These are phyloP conservation scores for Simplicillium aogashimaense DNA, from an alignment of 2,329 filamentous ascomycete genomes.

Conservation along the genomic window DNA sequence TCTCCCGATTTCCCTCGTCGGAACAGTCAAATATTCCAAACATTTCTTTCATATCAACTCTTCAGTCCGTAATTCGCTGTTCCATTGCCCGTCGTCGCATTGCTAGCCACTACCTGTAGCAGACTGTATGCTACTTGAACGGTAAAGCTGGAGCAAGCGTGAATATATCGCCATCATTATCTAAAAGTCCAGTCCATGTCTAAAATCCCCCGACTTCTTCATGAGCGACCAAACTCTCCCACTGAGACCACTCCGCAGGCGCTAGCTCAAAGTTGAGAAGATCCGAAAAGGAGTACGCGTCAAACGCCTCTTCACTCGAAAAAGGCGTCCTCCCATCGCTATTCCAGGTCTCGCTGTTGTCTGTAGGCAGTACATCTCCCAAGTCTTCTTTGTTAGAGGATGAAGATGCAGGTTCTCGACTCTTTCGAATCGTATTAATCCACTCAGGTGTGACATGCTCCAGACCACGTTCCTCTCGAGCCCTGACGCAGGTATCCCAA, in stretches of 20 bases:
- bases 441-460: slow-evolving; percentile 4
- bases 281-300: neutral
- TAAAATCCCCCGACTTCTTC: neutral
- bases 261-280: slow-evolving; percentile 6
- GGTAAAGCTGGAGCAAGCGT: too few relatives aligned
- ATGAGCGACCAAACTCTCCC: slow-evolving; percentile 6
- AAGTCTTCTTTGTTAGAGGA: neutral
- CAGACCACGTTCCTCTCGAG: neutral
- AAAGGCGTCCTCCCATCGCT: too few relatives aligned
- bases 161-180: too few relatives aligned
- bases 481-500: slow-evolving; percentile 5
- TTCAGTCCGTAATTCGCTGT: too few relatives aligned
- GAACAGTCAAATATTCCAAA: too few relatives aligned
- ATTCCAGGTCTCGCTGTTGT: neutral
- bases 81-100: too few relatives aligned
- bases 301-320: neutral
- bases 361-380: neutral
- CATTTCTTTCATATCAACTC: too few relatives aligned
- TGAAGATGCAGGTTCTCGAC: neutral
- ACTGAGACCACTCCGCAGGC: slow-evolving; percentile 6
- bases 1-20: too few relatives aligned
- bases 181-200: too few relatives aligned
- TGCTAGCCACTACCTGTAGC: too few relatives aligned
- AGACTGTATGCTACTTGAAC: too few relatives aligned
- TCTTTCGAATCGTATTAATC: neutral